Conservation (phyloP, 2,329 filamentous ascomycete genomes). For the Fusarium xylarioides region DNA sequence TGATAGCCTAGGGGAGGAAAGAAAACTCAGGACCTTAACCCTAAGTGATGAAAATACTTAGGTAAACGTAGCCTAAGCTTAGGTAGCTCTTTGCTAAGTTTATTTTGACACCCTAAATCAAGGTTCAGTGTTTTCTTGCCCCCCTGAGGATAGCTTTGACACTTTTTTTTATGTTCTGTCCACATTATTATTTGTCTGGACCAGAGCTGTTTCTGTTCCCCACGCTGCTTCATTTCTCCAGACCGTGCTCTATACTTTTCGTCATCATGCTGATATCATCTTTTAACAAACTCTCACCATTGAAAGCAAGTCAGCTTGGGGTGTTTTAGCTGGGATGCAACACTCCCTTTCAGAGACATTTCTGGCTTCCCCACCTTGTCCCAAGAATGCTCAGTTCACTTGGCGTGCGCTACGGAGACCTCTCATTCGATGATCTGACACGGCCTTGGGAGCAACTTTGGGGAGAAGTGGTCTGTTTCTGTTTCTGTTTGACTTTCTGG, state of each 20-base stretch:
- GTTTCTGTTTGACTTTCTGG: constrained; percentile 2
- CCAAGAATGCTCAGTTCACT: constrained; percentile 26
- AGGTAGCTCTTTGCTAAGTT: too few relatives aligned
- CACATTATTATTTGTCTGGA: not conserved
- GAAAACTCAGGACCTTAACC: too few relatives aligned
- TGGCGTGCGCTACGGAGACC: constrained; percentile 10
- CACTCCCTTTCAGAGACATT: not conserved
- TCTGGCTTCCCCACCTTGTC: not conserved
- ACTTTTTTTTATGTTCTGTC: not conserved
- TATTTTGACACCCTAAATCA: too few relatives aligned
- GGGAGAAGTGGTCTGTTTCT: not conserved
- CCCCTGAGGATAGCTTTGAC: too few relatives aligned
- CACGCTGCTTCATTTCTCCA: not conserved
- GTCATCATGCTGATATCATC: not conserved
- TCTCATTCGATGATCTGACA: constrained; percentile 39
- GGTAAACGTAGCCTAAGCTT: too few relatives aligned
- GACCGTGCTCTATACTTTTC: constrained; percentile 1
- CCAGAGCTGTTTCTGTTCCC: constrained; percentile 8
- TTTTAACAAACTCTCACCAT: not conserved
- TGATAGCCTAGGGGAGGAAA: too few relatives aligned
- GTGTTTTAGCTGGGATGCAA: not conserved
- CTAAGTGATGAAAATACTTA: too few relatives aligned
- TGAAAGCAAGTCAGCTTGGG: not conserved
- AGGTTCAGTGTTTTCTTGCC: too few relatives aligned
- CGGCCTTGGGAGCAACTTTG: constrained; percentile 7